Evolutionary conservation across 768 basidiomycete genomes (phyloP), one percentile per base, ranked within the genome.

Genomic region (Paxillus involutus): DNA sequence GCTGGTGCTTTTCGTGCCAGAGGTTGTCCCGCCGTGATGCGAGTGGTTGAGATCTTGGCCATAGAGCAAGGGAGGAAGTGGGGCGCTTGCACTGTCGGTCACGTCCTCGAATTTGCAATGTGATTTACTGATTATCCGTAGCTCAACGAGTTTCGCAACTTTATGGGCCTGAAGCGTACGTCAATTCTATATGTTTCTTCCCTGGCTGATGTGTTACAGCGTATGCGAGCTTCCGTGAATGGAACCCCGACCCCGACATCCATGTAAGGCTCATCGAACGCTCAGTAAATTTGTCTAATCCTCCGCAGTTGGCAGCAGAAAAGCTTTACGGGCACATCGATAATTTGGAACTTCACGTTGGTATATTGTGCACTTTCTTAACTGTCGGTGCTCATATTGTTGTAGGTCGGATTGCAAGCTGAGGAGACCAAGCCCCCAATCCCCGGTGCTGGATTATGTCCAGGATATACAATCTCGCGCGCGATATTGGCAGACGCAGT

Each of bases 401-500:
- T 46, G 5, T 52, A 83, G 81, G 80, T 83, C 30, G 86, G 86
- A 10, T 69, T 88, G 30, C 84, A 85, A 71, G 87, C 88, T 6
- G 91, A 93, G 66, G 76, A 91, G 60, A 63, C 86, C 3, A 92
- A 91, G 63, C 56, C 61, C 3, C 80, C 84, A 6, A 75, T 76
- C 21, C 79, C 82, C 1, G 91, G 89, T 7, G 84, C 88, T 6
- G 91, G 90, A 11, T 65, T 92, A 5, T 91, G 89, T 66, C 89
- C 89, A 5, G 88, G 89, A 26, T 91, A 84, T 72, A 92, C 91
- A 5, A 86, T 90, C 58, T 89, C 89, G 7, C 78, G 91, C 42
- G 88, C 89, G n/a, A 93, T 94, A 58, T 75, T 94, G 13, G 77
- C 85, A 11, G 89, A 91, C 64, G 90, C 89, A 2, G 85, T 91